Conservation (phyloP, 306 rosid genomes). For the Trifolium fragiferum region DNA sequence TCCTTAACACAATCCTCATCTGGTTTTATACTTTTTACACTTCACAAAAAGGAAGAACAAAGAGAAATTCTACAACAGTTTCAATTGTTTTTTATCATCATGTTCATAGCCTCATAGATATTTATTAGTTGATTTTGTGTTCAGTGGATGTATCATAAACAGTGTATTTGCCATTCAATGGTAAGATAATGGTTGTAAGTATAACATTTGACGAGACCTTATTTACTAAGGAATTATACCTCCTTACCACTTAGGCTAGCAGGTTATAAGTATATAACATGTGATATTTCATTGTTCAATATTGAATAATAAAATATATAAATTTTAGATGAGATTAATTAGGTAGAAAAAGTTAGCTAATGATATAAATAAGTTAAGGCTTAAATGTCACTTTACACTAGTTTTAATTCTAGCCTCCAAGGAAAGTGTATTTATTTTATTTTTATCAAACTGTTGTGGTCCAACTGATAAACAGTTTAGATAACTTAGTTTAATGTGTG, state of each 20-base stretch:
- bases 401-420: no score
- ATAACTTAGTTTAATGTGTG: not conserved
- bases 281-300: not conserved
- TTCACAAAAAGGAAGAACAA: constrained; percentile 1
- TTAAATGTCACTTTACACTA: not conserved
- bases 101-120: not conserved
- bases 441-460: not conserved
- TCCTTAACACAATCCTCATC: not conserved
- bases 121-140: constrained; percentile 1
- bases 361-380: not conserved
- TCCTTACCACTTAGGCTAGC: not conserved
- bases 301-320: not conserved
- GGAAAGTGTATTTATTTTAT: not conserved
- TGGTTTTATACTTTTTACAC: constrained; percentile 2
- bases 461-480: not conserved
- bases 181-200: not conserved
- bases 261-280: not conserved
- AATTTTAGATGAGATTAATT: not conserved
- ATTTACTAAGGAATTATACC: not conserved
- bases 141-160: not conserved
- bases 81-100: not conserved
- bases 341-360: not conserved
- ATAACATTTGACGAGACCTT: not conserved
- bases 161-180: not conserved
- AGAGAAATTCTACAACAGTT: not conserved